Percentiles rank a stretch among this genome's conserved stretches.
These are phyloP conservation scores for Colletotrichum sp. DNA, from an alignment of 2,329 filamentous ascomycete genomes.

Conservation along the genomic window DNA sequence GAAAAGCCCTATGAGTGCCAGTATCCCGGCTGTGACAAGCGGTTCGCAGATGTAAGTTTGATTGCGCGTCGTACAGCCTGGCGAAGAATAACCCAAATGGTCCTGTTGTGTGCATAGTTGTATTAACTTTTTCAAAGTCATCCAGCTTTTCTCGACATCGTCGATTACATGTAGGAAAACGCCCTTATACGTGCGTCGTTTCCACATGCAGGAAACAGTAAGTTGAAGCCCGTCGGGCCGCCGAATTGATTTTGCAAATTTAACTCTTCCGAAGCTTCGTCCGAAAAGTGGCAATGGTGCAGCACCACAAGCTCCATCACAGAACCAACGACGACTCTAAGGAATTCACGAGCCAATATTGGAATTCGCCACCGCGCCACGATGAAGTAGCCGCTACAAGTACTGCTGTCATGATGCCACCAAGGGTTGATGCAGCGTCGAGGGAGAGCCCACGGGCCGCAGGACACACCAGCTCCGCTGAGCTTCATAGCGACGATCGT, in stretches of 20 bases:
- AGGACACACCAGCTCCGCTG: not conserved
- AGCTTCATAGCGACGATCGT: not conserved
- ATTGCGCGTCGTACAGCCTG: not conserved
- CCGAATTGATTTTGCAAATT: not conserved
- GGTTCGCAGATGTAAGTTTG: constrained; percentile 69
- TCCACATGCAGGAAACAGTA: not conserved
- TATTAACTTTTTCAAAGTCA: not conserved
- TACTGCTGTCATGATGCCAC: not conserved
- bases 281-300: not conserved
- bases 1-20: constrained; percentile 76
- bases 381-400: not conserved
- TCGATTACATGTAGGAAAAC: not conserved
- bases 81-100: fast-evolving
- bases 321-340: not conserved
- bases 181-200: not conserved
- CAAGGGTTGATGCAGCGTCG: not conserved
- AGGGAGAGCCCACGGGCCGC: not conserved
- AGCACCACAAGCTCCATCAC: not conserved
- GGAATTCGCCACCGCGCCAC: not conserved
- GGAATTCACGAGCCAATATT: not conserved
- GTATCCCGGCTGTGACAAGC: constrained; percentile 68
- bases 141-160: not conserved
- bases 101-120: fast-evolving
- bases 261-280: not conserved
- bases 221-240: not conserved